Percentiles rank a stretch among this genome's conserved stretches.
These are phyloP conservation scores for Kazachstania bromeliacearum DNA, from an alignment of 805 yeast genomes.

Conservation along the genomic window DNA sequence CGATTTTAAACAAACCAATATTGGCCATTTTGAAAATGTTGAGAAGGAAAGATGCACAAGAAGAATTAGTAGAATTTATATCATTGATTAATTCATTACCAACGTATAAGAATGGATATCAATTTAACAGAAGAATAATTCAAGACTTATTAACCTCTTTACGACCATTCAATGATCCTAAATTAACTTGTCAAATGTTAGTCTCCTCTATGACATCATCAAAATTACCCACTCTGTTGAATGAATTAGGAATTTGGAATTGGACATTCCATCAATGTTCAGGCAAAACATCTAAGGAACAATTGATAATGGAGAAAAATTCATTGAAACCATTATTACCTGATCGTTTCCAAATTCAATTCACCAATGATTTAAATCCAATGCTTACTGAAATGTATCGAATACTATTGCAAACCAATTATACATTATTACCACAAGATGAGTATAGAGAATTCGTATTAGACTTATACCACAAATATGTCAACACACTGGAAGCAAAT, in stretches of 20 bases:
- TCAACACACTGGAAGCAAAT: not conserved
- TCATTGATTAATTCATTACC: conserved; percentile 11
- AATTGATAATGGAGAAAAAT: conserved; percentile 3
- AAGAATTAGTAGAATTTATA: conserved; percentile 17
- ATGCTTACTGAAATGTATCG: conserved; percentile 20
- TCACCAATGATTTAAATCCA: not conserved
- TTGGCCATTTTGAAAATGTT: conserved; percentile 6
- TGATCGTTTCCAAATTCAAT: not conserved
- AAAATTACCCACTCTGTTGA: conserved; percentile 13
- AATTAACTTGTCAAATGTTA: conserved; percentile 17
- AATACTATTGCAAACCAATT: conserved; percentile 11
- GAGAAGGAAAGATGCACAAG: conserved; percentile 16
- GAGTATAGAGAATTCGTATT: conserved; percentile 7
- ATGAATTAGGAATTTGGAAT: conserved; percentile 24
- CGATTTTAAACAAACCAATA: conserved; percentile 6
- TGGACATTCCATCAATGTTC: conserved; percentile 15
- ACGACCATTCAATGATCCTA: conserved; percentile 24
- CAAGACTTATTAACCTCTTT: conserved; percentile 17
- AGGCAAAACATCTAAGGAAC: conserved; percentile 3
- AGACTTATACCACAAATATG: conserved; percentile 2
- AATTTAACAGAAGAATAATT: conserved; percentile 15
- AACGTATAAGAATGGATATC: conserved; percentile 2
- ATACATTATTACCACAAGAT: conserved; percentile 7
- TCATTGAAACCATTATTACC: conserved; percentile 8
- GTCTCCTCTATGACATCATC: conserved; percentile 10